These are phyloP conservation scores for Podila epigama DNA, from an alignment of 192 early-diverging fungal genomes.

Conservation along the genomic window DNA sequence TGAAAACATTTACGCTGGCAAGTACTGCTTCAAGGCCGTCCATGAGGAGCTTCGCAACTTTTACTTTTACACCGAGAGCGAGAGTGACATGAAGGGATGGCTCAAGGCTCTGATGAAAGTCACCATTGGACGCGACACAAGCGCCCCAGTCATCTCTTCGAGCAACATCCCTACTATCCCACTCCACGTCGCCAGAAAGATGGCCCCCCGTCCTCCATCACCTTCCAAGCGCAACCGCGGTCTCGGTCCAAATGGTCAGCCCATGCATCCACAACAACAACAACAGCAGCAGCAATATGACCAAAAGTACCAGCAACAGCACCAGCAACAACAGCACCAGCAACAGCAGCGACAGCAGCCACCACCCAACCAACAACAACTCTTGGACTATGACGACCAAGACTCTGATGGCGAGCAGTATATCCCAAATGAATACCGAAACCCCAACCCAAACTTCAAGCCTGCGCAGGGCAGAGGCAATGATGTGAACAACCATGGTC, in stretches of 20 bases:
- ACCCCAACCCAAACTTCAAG: constrained; percentile 10
- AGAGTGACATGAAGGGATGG: constrained; percentile 55
- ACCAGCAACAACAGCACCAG: constrained; percentile 4
- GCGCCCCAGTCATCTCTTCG: constrained; percentile 62
- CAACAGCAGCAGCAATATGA: constrained; percentile 18
- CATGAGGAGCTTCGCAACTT: constrained; percentile 62
- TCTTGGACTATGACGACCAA: constrained; percentile 22
- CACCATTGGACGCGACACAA: constrained; percentile 58
- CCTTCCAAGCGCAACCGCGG: constrained; percentile 16
- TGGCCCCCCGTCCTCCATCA: constrained; percentile 62
- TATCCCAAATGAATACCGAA: constrained; percentile 17
- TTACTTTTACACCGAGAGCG: constrained; percentile 62
- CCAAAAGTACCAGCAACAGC: constrained; percentile 19
- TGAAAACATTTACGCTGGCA: constrained; percentile 59
- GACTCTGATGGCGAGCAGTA: constrained; percentile 20
- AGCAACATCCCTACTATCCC: constrained; percentile 60
- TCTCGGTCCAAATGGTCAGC: constrained; percentile 19
- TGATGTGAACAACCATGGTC: constrained; percentile 2
- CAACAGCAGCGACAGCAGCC: constrained; percentile 19
- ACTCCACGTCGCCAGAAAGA: constrained; percentile 57
- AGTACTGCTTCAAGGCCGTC: constrained; percentile 64
- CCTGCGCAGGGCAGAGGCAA: constrained; percentile 7
- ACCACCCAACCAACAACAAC: constrained; percentile 4
- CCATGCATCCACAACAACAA: constrained; percentile 14
- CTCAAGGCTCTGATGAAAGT: constrained; percentile 66